Conservation (phyloP, 257 asterid genomes). For the Echium plantagineum region DNA sequence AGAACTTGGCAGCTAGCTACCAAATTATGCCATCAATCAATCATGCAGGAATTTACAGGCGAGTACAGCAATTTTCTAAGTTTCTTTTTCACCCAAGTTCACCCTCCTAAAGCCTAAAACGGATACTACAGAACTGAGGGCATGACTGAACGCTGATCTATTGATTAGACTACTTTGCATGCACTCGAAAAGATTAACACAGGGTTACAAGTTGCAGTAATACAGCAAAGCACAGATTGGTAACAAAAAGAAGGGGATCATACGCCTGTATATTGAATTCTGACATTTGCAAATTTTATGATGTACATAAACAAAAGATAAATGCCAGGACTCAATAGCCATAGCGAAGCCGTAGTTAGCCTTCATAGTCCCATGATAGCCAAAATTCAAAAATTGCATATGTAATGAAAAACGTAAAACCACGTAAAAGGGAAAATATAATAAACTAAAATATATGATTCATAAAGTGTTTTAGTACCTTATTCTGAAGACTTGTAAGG, state of each 20-base stretch:
- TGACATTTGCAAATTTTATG: background rate
- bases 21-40: too few relatives aligned
- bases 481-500: slow-evolving; percentile 48
- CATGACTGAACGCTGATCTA: background rate
- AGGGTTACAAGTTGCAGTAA: background rate
- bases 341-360: background rate
- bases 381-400: background rate
- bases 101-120: too few relatives aligned
- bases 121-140: background rate
- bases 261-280: too few relatives aligned
- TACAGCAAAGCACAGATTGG: too few relatives aligned
- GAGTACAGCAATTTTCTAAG: background rate
- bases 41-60: background rate
- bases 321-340: too few relatives aligned
- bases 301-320: too few relatives aligned
- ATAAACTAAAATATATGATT: background rate
- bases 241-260: too few relatives aligned
- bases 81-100: background rate
- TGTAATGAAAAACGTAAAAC: background rate
- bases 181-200: background rate
- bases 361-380: background rate
- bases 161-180: background rate
- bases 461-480: slow-evolving; percentile 21
- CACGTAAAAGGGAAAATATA: background rate
- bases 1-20: background rate